These are phyloP conservation scores for Rhizopogon hawkerae DNA, from an alignment of 1,284 basidiomycete species.

Conservation along the genomic window DNA sequence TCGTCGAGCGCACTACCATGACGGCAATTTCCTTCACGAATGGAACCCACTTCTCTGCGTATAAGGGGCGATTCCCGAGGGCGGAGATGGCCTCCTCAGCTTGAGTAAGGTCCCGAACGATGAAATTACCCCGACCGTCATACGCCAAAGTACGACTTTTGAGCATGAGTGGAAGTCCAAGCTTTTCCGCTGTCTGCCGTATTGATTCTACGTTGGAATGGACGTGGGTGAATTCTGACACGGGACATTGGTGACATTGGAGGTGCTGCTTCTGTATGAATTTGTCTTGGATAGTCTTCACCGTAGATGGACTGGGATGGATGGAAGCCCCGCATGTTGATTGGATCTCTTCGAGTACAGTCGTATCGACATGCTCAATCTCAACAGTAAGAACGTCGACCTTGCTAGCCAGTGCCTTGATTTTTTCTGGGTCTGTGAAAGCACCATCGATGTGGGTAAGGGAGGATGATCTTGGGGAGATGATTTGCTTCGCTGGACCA, in stretches of 20 bases:
- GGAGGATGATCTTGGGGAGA: constrained; percentile 43
- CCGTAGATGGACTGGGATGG: constrained; percentile 80
- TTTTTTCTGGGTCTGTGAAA: constrained; percentile 78
- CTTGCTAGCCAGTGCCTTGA: constrained; percentile 70
- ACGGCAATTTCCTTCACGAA: constrained; percentile 92
- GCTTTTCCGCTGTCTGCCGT: constrained; percentile 38
- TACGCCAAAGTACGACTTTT: constrained; percentile 94
- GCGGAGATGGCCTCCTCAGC: constrained; percentile 58
- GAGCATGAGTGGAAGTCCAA: constrained; percentile 92
- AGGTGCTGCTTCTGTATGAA: constrained; percentile 84
- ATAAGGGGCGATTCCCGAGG: constrained; percentile 64
- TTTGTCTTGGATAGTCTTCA: constrained; percentile 94
- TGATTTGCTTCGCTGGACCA: constrained; percentile 88
- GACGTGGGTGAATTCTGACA: constrained; percentile 67
- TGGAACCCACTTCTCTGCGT: constrained; percentile 91
- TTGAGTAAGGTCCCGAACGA: constrained; percentile 52
- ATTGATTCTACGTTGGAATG: constrained; percentile 53
- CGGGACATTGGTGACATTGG: constrained; percentile 48
- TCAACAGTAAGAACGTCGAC: constrained; percentile 93
- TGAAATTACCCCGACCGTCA: constrained; percentile 92
- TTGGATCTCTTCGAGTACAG: constrained; percentile 65
- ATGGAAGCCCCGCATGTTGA: constrained; percentile 48
- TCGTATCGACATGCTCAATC: constrained; percentile 93
- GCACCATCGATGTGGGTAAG: constrained; percentile 80
- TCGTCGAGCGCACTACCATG: constrained; percentile 85